Evolutionary conservation across 345 rosid species (phyloP).

Genomic region (Aquilaria sinensis): DNA sequence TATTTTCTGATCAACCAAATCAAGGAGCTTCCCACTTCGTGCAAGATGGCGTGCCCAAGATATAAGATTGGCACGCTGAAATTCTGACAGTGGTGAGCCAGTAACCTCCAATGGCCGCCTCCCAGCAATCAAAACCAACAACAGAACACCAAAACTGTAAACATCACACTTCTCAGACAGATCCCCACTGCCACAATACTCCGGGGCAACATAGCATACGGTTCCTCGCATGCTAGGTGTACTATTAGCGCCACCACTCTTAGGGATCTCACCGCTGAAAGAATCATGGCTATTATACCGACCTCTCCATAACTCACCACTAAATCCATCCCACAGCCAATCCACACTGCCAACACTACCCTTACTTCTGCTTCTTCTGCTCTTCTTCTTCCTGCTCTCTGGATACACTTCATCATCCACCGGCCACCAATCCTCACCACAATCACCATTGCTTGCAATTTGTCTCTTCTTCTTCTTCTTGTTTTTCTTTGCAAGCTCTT

Average conservation of each 20-base stretch:
- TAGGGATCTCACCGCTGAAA: conserved; percentile 62
- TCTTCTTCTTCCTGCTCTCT: conserved; percentile 35
- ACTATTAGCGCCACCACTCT: conserved; percentile 43
- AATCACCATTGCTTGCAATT: conserved; percentile 21
- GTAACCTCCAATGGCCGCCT: conserved; percentile 83
- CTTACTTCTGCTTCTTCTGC: conserved; percentile 39
- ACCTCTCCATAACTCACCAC: conserved; percentile 65
- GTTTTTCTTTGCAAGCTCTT: conserved; percentile 64
- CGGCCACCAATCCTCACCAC: conserved; percentile 46
- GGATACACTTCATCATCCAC: conserved; percentile 40
- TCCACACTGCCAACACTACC: conserved; percentile 67
- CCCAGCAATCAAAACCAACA: conserved; percentile 79
- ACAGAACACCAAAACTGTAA: conserved; percentile 72
- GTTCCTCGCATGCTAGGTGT: conserved; percentile 99
- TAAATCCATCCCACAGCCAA: conserved; percentile 74
- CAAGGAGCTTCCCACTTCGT: conserved; percentile 62
- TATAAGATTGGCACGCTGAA: conserved; percentile 77
- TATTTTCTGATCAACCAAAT: conserved; percentile 65
- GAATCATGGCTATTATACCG: conserved; percentile 56
- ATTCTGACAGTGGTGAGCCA: conserved; percentile 65
- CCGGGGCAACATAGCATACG: conserved; percentile 87
- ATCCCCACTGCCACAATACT: conserved; percentile 65
- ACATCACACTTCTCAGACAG: conserved; percentile 87
- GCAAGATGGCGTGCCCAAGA: conserved; percentile 91
- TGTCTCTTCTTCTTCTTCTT: conserved; percentile 49